Evolutionary conservation across 1,139 yeast genomes (phyloP).

Genomic region (Yamadazyma mexicana): DNA sequence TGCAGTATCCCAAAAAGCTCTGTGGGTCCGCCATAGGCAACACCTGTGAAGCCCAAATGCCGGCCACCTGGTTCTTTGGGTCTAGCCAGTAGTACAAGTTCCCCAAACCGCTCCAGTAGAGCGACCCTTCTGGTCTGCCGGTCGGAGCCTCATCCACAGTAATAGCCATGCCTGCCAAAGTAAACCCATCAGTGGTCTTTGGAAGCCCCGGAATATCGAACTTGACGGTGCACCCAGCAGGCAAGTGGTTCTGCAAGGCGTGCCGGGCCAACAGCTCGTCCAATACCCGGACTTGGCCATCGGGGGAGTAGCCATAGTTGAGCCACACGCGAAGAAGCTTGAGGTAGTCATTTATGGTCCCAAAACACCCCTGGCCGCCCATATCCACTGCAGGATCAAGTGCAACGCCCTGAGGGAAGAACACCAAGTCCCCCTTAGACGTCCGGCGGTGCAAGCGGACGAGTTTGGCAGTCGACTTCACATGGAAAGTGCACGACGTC

Average conservation of each 20-base stretch:
- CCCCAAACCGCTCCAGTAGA: slow-evolving; percentile 49
- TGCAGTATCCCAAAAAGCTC: slow-evolving; percentile 14
- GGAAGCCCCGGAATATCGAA: slow-evolving; percentile 21
- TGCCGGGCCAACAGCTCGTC: slow-evolving; percentile 24
- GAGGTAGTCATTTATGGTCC: slow-evolving; percentile 43
- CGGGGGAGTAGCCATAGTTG: slow-evolving; percentile 44
- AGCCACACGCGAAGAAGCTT: slow-evolving; percentile 47
- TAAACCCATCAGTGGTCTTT: slow-evolving; percentile 74
- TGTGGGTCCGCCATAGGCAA: slow-evolving; percentile 15
- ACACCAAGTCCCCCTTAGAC: slow-evolving; percentile 17
- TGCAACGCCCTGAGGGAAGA: slow-evolving; percentile 17
- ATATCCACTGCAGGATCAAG: slow-evolving; percentile 37
- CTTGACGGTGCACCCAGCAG: slow-evolving; percentile 23
- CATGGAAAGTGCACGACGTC: slow-evolving; percentile 37
- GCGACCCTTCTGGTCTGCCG: slow-evolving; percentile 41
- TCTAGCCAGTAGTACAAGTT: slow-evolving; percentile 51
- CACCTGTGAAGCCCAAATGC: slow-evolving; percentile 33
- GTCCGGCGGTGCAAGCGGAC: slow-evolving; percentile 26
- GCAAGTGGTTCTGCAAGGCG: slow-evolving; percentile 37
- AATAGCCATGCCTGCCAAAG: slow-evolving; percentile 72
- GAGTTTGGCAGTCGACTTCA: slow-evolving; percentile 24
- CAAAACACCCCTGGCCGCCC: slow-evolving; percentile 53
- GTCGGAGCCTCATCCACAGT: slow-evolving; percentile 41
- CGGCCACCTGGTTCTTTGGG: slow-evolving; percentile 39
- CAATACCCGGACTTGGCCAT: slow-evolving; percentile 34